Percentiles rank a stretch among this genome's conserved stretches.
Conservation (phyloP, 2,329 filamentous ascomycete species). For the Pyricularia pennisetigena region DNA sequence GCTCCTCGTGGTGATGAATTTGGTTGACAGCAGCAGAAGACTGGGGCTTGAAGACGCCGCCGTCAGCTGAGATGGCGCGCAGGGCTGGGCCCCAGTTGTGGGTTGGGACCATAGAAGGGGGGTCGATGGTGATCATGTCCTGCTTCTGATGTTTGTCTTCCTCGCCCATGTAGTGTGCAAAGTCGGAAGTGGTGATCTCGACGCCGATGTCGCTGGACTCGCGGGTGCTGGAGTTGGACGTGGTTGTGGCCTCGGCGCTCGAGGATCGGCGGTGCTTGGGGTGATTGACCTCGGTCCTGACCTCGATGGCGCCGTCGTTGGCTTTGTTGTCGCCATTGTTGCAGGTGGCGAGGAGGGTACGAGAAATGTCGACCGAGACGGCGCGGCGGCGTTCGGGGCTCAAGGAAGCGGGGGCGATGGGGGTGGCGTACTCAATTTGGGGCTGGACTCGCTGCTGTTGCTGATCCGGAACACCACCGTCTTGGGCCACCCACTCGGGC, state of each 20-base stretch:
- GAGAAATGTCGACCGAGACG: background rate
- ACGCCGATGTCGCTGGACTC: background rate
- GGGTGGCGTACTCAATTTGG: background rate
- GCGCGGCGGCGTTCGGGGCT: background rate
- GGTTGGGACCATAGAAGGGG: background rate
- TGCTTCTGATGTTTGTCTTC: background rate
- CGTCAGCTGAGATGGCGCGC: background rate
- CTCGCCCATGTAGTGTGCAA: background rate
- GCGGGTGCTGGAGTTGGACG: background rate
- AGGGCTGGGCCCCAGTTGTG: background rate
- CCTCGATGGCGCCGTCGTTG: background rate
- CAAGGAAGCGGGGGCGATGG: background rate
- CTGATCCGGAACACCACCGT: constrained; percentile 8
- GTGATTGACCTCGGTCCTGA: background rate
- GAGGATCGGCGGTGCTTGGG: constrained; percentile 1
- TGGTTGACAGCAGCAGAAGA: background rate
- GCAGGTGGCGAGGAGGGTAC: background rate
- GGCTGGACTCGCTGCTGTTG: background rate
- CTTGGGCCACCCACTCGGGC: constrained; percentile 7
- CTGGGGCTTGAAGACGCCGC: background rate
- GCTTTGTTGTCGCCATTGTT: background rate
- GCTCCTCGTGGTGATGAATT: background rate
- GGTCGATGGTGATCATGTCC: background rate
- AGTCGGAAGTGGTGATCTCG: background rate
- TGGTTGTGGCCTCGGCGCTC: constrained; percentile 7